Percentiles rank a stretch among this genome's conserved stretches.
Conservation (phyloP, 192 early-diverging fungal species). For the Allomyces macrogynus region DNA sequence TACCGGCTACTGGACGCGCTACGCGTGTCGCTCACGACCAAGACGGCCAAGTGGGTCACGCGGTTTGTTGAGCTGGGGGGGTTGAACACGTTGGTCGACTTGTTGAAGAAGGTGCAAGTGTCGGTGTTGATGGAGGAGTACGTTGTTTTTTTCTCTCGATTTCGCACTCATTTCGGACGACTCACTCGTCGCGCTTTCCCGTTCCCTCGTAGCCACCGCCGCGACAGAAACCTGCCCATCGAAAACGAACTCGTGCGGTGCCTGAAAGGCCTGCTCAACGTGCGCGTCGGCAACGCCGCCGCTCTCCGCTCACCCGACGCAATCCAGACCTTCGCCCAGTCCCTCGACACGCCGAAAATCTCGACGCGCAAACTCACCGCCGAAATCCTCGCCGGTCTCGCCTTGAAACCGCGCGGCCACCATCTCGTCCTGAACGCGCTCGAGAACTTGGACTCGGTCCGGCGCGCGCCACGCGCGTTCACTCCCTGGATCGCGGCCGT, state of each 20-base stretch:
- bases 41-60: neutral
- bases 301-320: neutral
- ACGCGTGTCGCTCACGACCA: neutral
- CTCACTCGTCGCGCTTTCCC: no score
- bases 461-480: slow-evolving; percentile 41
- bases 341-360: slow-evolving; percentile 51
- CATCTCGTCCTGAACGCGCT: slow-evolving; percentile 49
- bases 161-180: no score
- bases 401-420: slow-evolving; percentile 55
- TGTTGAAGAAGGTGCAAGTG: no score
- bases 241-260: neutral
- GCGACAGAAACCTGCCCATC: neutral
- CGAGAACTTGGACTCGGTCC: slow-evolving; percentile 35
- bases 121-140: no score
- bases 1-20: neutral
- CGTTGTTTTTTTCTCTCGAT: no score
- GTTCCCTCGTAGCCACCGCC: no score
- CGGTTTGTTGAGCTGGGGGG: neutral
- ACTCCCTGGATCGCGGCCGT: slow-evolving; percentile 57
- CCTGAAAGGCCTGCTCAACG: neutral
- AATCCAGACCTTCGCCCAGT: slow-evolving; percentile 24
- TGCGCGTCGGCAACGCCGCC: neutral
- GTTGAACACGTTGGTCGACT: no score
- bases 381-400: slow-evolving; percentile 53
- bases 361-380: slow-evolving; percentile 48